phyloP scores from a whole-genome alignment of 352 stramenopile genomes.

The Globisporangium sylvaticum region DNA sequence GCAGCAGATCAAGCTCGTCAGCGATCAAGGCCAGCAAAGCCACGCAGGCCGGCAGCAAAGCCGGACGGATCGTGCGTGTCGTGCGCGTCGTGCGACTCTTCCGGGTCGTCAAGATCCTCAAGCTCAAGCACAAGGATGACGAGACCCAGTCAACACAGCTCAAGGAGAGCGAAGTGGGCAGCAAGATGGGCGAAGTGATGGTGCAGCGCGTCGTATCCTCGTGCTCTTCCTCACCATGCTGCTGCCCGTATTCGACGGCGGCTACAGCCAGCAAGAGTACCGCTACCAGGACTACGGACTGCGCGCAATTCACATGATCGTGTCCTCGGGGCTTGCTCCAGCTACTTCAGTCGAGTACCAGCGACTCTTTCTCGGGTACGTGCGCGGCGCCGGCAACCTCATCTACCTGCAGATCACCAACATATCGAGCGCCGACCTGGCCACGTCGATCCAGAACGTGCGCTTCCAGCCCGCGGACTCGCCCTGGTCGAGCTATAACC shows the following conservation, averaged over 20 bases:
- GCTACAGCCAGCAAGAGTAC: slow-evolving; percentile 73
- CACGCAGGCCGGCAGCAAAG: slow-evolving; percentile 69
- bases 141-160: slow-evolving; percentile 28
- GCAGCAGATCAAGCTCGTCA: slow-evolving; percentile 34
- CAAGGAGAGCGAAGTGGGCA: slow-evolving; percentile 87
- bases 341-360: slow-evolving; percentile 42
- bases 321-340: slow-evolving; percentile 45
- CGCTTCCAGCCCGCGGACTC: slow-evolving; percentile 46
- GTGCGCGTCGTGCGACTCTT: slow-evolving; percentile 81
- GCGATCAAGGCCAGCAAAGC: slow-evolving; percentile 70
- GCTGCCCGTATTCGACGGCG: slow-evolving; percentile 82
- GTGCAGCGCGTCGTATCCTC: slow-evolving; percentile 85
- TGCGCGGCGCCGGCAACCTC: slow-evolving; percentile 53
- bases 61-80: slow-evolving; percentile 81
- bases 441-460: slow-evolving; percentile 28
- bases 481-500: slow-evolving; percentile 35
- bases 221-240: slow-evolving; percentile 89
- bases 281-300: slow-evolving; percentile 85
- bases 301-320: slow-evolving; percentile 63
- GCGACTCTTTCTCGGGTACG: slow-evolving; percentile 59
- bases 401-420: slow-evolving; percentile 61
- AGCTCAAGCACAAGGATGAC: slow-evolving; percentile 74
- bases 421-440: slow-evolving; percentile 31
- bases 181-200: slow-evolving; percentile 86
- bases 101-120: slow-evolving; percentile 84